Percentiles rank a stretch among this genome's conserved stretches.
Evolutionary conservation across 805 yeast species (phyloP).

Genomic region (Saccharomycopsis fodiens): DNA sequence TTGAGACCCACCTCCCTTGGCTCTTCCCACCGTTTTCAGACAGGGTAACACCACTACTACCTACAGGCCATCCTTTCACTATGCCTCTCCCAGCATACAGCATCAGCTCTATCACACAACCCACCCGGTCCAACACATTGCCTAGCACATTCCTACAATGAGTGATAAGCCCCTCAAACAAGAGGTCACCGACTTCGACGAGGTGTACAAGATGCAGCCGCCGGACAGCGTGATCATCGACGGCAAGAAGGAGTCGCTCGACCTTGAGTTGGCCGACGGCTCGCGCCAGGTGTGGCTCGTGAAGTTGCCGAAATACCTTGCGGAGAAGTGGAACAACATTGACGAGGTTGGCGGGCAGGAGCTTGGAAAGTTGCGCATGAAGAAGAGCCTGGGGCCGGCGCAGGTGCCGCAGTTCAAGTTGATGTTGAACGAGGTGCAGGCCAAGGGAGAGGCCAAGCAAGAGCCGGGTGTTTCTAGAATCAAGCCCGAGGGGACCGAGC

Average conservation of each 20-base stretch:
- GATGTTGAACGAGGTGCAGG: conserved; percentile 38
- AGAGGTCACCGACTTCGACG: conserved; percentile 17
- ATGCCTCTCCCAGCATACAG: too few relatives aligned
- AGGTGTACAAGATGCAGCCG: conserved; percentile 16
- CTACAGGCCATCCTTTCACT: too few relatives aligned
- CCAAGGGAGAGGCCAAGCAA: not conserved
- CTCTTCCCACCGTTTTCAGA: too few relatives aligned
- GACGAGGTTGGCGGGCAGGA: conserved; percentile 61
- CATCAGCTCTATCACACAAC: too few relatives aligned
- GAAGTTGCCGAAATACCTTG: conserved; percentile 78
- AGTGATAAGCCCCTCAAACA: conserved; percentile 2
- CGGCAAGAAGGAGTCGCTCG: conserved; percentile 53
- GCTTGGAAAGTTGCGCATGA: conserved; percentile 73
- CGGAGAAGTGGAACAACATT: conserved; percentile 70
- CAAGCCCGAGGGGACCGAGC: not conserved
- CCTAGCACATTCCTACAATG: not conserved
- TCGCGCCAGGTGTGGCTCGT: conserved; percentile 86
- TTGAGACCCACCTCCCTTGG: too few relatives aligned
- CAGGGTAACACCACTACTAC: too few relatives aligned
- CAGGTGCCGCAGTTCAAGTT: conserved; percentile 44
- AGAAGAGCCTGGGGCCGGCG: conserved; percentile 45
- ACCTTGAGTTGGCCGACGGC: conserved; percentile 58
- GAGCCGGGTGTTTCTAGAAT: not conserved
- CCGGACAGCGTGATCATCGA: conserved; percentile 23
- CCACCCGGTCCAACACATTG: too few relatives aligned